A percentile compares a stretch with the other conserved stretches of the same genome.
Conservation (phyloP, 768 basidiomycete species). For the Lactarius evosmus region DNA sequence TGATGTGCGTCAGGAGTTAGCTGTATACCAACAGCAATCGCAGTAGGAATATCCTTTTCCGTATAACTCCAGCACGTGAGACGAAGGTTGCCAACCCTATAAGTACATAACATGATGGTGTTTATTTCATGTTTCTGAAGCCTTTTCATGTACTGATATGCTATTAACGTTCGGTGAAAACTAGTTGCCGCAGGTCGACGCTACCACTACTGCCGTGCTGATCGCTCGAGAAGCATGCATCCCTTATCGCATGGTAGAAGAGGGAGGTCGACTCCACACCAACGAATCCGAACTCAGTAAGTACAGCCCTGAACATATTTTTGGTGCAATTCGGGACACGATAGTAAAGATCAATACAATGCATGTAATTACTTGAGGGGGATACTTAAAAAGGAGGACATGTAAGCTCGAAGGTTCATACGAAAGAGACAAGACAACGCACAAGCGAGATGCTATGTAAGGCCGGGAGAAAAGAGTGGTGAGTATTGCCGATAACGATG, state of each 20-base stretch:
- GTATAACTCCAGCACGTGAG: too few species aligned
- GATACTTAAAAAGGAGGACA: slow-evolving; percentile 49
- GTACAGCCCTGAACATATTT: slow-evolving; percentile 37
- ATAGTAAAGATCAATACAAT: slow-evolving; percentile 32
- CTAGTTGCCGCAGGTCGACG: not conserved
- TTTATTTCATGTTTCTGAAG: not conserved
- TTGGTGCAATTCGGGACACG: slow-evolving; percentile 28
- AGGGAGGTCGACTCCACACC: not conserved
- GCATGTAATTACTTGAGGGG: slow-evolving; percentile 82
- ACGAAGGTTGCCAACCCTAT: not conserved
- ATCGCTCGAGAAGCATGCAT: not conserved
- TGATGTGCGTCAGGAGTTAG: not conserved
- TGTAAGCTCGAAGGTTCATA: slow-evolving; percentile 21
- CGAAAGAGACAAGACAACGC: slow-evolving; percentile 33
- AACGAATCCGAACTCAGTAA: not conserved
- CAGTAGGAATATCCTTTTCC: not conserved
- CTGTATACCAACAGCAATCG: not conserved
- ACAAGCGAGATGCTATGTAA: slow-evolving; percentile 70
- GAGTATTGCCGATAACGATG: slow-evolving; percentile 1
- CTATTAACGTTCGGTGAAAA: not conserved
- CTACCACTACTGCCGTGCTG: not conserved
- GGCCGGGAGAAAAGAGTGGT: slow-evolving; percentile 16
- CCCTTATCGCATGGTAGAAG: not conserved
- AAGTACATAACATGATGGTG: not conserved
- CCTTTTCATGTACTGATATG: not conserved